These are phyloP conservation scores for Ballota nigra DNA, from an alignment of 257 asterid genomes.

Conservation along the genomic window DNA sequence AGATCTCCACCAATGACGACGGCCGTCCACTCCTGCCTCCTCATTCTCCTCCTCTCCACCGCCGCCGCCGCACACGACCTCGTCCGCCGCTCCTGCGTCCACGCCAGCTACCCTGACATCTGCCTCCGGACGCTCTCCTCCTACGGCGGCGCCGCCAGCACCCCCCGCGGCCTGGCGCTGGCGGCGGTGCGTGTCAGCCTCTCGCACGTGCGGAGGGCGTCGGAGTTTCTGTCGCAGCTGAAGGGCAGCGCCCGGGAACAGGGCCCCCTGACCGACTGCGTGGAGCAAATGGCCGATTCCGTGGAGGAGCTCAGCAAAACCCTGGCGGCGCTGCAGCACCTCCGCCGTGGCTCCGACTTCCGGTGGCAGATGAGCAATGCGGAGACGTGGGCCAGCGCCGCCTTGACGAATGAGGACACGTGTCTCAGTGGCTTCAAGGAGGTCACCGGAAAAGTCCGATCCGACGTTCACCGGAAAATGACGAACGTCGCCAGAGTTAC, in stretches of 20 bases:
- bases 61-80: constrained; percentile 35
- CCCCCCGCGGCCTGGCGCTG: constrained; percentile 65
- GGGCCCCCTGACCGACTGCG: constrained; percentile 66
- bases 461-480: constrained; percentile 60
- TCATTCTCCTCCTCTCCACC: constrained; percentile 27
- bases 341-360: constrained; percentile 58
- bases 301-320: constrained; percentile 65
- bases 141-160: constrained; percentile 58
- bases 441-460: constrained; percentile 43
- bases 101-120: constrained; percentile 85
- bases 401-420: constrained; percentile 80
- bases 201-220: constrained; percentile 41
- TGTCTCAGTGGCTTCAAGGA: constrained; percentile 90
- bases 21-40: constrained; percentile 7
- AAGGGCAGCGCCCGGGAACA: constrained; percentile 41
- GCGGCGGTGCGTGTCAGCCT: constrained; percentile 77
- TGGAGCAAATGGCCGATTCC: constrained; percentile 67
- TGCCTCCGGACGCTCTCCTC: constrained; percentile 80
- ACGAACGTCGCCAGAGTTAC: constrained; percentile 71
- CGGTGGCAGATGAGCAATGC: constrained; percentile 91
- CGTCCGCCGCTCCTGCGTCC: constrained; percentile 64
- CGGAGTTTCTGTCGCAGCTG: constrained; percentile 37
- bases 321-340: constrained; percentile 55
- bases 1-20: constrained; percentile 4
- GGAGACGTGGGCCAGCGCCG: constrained; percentile 97